A percentile compares a stretch with the other conserved stretches of the same genome.
phyloP scores from a whole-genome alignment of 2,329 filamentous ascomycete species.

The Pseudocercospora fijiensis region DNA sequence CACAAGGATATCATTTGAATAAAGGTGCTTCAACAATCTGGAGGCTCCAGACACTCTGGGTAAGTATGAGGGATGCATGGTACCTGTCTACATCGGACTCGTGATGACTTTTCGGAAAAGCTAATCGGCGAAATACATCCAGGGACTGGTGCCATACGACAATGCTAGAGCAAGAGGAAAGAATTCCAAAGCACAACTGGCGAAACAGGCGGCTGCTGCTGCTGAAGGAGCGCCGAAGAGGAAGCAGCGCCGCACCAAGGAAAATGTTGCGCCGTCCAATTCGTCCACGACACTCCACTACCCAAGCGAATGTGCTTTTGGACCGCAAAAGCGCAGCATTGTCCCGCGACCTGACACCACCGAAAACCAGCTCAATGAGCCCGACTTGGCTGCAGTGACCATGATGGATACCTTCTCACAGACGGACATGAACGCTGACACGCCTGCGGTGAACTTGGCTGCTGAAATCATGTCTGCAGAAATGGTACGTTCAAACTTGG shows the following conservation, averaged over 20 bases:
- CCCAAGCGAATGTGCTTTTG: conserved; percentile 27
- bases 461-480: conserved; percentile 32
- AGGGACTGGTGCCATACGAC: conserved; percentile 29
- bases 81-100: neutral
- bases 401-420: neutral
- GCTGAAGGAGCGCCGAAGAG: conserved; percentile 9
- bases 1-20: conserved; percentile 25
- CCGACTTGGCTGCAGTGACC: conserved; percentile 6
- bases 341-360: neutral
- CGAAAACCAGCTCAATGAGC: neutral
- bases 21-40: conserved; percentile 27
- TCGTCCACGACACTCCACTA: conserved; percentile 26
- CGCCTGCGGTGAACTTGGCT: conserved; percentile 18
- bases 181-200: conserved; percentile 16
- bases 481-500: conserved; percentile 9
- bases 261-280: conserved; percentile 19
- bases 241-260: conserved; percentile 12
- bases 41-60: conserved; percentile 30
- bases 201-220: conserved; percentile 15
- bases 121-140: conserved; percentile 2
- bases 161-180: conserved; percentile 27
- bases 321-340: conserved; percentile 25
- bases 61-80: neutral
- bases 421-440: neutral
- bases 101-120: neutral